Conservation (phyloP, 768 basidiomycete species). For the Coprinopsis marcescibilis region DNA sequence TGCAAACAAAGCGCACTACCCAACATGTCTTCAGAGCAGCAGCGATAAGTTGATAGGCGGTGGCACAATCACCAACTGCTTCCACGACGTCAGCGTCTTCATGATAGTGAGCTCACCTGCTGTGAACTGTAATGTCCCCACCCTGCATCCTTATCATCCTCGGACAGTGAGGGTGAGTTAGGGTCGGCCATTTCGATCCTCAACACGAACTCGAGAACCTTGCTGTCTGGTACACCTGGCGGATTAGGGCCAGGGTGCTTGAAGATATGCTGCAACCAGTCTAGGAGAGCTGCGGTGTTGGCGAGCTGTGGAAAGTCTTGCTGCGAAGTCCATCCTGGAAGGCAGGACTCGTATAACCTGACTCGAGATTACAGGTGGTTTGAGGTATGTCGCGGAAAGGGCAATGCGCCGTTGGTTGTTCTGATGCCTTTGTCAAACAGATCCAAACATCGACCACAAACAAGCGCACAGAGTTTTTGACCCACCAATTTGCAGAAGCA, state of each 20-base stretch:
- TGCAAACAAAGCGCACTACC: not conserved
- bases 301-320: too few species aligned
- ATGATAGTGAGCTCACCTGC: not conserved
- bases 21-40: not conserved
- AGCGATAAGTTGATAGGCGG: not conserved
- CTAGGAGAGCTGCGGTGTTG: not conserved
- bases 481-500: slow-evolving; percentile 15
- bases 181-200: slow-evolving; percentile 15
- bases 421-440: not conserved
- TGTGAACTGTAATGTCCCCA: slow-evolving; percentile 19
- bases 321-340: slow-evolving; percentile 5
- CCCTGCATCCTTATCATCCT: slow-evolving; percentile 11
- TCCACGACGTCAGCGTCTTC: not conserved
- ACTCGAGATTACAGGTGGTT: slow-evolving; percentile 11
- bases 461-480: not conserved
- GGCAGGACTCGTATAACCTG: not conserved
- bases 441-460: not conserved
- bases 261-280: not conserved
- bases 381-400: slow-evolving; percentile 10
- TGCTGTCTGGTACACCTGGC: not conserved
- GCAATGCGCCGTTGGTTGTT: not conserved
- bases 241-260: not conserved
- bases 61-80: not conserved
- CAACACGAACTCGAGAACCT: not conserved
- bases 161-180: slow-evolving; percentile 3